Base-by-base conservation (phyloP, 2,329 filamentous ascomycete genomes). In the Exophiala sideris region DNA sequence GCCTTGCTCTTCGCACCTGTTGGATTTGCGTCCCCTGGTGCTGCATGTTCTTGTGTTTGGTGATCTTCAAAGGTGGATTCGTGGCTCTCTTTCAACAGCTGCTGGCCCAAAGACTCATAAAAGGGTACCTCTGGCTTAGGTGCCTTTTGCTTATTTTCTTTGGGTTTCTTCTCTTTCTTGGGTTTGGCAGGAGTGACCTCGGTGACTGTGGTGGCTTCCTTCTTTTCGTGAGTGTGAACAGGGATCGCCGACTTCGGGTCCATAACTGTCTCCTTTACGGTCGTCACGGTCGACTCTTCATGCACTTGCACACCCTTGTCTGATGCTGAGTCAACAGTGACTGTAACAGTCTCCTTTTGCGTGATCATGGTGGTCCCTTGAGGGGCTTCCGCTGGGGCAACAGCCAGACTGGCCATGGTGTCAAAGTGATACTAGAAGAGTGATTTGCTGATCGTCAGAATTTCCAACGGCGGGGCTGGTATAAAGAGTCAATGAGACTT, bases 131-230 rank as follows among this genome's bases (percentile, higher is more conserved):
- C 50, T 18, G 50, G 44, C 32, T 21, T 35, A 6, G 34, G 44
- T 5, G 35, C 44, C 33, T 53, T 53, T 24, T 47, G 24, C 35
- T 53, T 53, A 4, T 48, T 53, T 33, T 36, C 21, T 35, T 53
- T 48, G 3, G 24, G 7, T 21, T 47, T 53, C 50, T 47, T 47
- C n/a, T 12, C 29, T 8, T 48, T 53, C 21, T 53, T 53, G 33
- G 40, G 34, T 14, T 48, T 53, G 16, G 24, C 11, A 10, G 16
- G 8, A 11, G 40, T 10, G 29, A 21, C 29, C 12, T 38, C 40
- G 12, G 42, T 35, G 33, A 34, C 21, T 5, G 7, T 39, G n/a
- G 46, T 39, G 5, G 35, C 33, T 12, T 14, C 11, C 4, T 8
- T 40, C 34, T 49, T 35, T 21, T 49, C 46, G 20, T n/a, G 16